These are phyloP conservation scores for Paratinospora sagittata DNA, from an alignment of 164 flowering plant species.

Conservation along the genomic window DNA sequence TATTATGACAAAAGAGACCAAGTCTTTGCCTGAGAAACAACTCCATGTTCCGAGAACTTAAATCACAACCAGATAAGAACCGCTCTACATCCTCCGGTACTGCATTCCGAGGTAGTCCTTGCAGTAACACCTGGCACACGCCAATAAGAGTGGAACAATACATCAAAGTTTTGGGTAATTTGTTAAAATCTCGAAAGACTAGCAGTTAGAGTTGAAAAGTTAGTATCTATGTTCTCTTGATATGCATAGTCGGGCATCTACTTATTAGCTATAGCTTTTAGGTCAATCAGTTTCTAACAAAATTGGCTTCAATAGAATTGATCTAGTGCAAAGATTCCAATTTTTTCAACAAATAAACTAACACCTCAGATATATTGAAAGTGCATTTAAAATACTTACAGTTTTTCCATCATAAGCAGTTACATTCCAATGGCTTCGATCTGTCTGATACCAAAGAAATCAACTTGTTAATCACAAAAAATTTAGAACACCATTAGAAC, in stretches of 20 bases:
- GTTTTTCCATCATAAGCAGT: conserved; percentile 48
- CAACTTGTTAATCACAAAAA: not conserved
- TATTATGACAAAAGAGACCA: conserved; percentile 2
- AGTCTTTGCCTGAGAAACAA: conserved; percentile 33
- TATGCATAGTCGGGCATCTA: no score
- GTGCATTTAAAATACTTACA: conserved; percentile 39
- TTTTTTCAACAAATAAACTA: no score
- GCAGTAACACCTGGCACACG: conserved; percentile 45
- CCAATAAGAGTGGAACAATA: not conserved
- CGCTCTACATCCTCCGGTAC: conserved; percentile 57
- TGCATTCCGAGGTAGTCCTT: conserved; percentile 59
- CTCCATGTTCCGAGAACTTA: conserved; percentile 32
- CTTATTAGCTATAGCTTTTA: no score
- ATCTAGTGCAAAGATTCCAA: no score
- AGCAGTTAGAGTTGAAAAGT: not conserved
- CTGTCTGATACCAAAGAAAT: not conserved
- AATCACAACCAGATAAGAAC: conserved; percentile 56
- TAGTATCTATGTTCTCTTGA: no score
- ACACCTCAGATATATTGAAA: no score
- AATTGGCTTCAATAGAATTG: no score
- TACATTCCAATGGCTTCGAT: conserved; percentile 33
- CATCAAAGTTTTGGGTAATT: not conserved
- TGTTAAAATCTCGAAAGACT: not conserved
- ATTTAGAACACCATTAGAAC: not conserved
- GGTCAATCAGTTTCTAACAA: no score